Evolutionary conservation across 495 filamentous ascomycete genomes (phyloP).

Genomic region (Neurospora sp.): DNA sequence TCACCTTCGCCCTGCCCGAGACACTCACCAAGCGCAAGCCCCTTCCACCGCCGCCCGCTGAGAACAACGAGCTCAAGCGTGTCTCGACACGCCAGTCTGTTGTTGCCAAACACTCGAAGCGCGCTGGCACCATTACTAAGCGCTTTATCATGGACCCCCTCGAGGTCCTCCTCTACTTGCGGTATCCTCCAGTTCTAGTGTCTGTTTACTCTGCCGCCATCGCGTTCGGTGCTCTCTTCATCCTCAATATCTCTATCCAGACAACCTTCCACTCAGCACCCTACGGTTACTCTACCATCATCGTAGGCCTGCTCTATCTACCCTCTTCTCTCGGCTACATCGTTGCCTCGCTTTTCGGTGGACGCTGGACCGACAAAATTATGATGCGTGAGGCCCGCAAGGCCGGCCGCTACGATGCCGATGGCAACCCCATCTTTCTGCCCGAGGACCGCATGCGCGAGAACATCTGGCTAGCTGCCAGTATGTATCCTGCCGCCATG

Average conservation of each 20-base stretch:
- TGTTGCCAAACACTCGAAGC: slow-evolving; percentile 43
- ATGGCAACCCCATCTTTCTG: slow-evolving; percentile 57
- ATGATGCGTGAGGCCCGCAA: slow-evolving; percentile 74
- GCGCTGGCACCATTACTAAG: slow-evolving; percentile 44
- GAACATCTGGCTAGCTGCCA: slow-evolving; percentile 75
- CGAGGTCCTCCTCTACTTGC: slow-evolving; percentile 65
- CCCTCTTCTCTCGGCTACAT: slow-evolving; percentile 74
- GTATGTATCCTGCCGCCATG: slow-evolving; percentile 63
- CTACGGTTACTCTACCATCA: slow-evolving; percentile 63
- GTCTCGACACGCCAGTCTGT: slow-evolving; percentile 52
- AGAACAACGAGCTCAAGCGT: slow-evolving; percentile 31
- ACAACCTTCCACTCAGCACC: slow-evolving; percentile 61
- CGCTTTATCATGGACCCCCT: slow-evolving; percentile 72
- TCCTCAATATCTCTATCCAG: slow-evolving; percentile 81
- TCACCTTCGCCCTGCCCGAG: slow-evolving; percentile 64
- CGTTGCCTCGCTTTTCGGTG: slow-evolving; percentile 61
- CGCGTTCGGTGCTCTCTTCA: slow-evolving; percentile 72
- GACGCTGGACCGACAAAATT: slow-evolving; percentile 79
- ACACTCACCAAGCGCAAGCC: slow-evolving; percentile 38
- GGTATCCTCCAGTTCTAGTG: slow-evolving; percentile 68
- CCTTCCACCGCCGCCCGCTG: not conserved
- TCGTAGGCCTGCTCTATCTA: slow-evolving; percentile 76
- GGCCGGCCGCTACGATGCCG: slow-evolving; percentile 59
- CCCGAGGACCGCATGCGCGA: slow-evolving; percentile 88
- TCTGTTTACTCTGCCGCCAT: slow-evolving; percentile 77